Evolutionary conservation across 257 asterid genomes (phyloP), one percentile per base, ranked within the genome.

Genomic region (Plantago major): DNA sequence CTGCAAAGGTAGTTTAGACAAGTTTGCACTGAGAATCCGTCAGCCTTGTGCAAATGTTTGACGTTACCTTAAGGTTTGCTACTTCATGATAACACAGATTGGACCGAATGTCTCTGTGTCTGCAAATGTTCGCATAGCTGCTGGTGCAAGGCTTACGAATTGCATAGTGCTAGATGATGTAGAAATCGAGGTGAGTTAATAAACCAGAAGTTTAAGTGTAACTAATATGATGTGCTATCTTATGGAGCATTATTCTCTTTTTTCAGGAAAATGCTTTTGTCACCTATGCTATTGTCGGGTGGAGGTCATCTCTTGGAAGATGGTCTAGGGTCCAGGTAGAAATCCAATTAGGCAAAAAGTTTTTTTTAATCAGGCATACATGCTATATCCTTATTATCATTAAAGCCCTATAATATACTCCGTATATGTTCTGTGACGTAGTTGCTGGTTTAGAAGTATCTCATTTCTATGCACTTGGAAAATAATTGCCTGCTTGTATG

Each of bases 321-420:
- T 89, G 97, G 95, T 86, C 95, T 2, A 78, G 95, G 5, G 91
- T 89, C 57, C 95, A 86, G 94, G 97, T 84, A 69, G 44, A 16
- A 48, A 30, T 15, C 46, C 5, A 22, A 1, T 22, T 22, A 22
- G 26, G 26, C 26, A 22, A 22, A 22, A 22, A 64, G 15, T 50
- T 19, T 19, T 4, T 11, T 11, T 19, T 52, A 22, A 22, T 22
- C 2, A 1, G 26, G 26, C 26, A n/a, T n/a, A 22, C 26, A 22
- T 22, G 26, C 26, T 22, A 22, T 22, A 1, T 22, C 26, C 26
- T 22, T 22, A 22, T 22, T 22, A 1, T 22, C 26, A 1, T 22
- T 22, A 22, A 1, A 22, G 26, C 26, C 26, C 26, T 22, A 22
- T 22, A 22, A 22, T 22, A 1, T 22, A 22, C 26, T 22, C 26